These are phyloP conservation scores for Alternaria gansuensis DNA, from an alignment of 2,329 filamentous ascomycete genomes.

Conservation along the genomic window DNA sequence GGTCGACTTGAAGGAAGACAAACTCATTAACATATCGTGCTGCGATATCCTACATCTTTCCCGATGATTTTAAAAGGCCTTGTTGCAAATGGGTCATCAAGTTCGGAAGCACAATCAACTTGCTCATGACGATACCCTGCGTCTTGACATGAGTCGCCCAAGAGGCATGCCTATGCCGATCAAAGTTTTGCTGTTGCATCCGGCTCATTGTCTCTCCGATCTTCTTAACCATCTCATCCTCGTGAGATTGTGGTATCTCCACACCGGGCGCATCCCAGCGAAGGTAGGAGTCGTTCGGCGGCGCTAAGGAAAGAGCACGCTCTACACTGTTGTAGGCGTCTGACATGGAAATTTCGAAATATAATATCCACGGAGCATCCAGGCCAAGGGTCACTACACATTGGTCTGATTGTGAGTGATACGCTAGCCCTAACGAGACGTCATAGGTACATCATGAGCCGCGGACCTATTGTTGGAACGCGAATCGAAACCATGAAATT, in stretches of 20 bases:
- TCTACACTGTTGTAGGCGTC: constrained; percentile 22
- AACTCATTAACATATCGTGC: constrained; percentile 52
- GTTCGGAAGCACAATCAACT: constrained; percentile 19
- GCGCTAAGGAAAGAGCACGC: constrained; percentile 30
- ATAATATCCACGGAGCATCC: not conserved
- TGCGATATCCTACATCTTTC: constrained; percentile 46
- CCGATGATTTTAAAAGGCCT: constrained; percentile 49
- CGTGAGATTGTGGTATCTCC: constrained; percentile 42
- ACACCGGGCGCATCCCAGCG: constrained; percentile 48
- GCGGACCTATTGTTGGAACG: not conserved
- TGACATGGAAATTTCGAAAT: constrained; percentile 15
- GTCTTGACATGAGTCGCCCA: constrained; percentile 49
- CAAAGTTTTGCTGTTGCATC: constrained; percentile 55
- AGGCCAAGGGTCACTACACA: constrained; percentile 3
- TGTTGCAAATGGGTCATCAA: constrained; percentile 48
- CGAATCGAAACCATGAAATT: not conserved
- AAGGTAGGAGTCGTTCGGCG: constrained; percentile 35
- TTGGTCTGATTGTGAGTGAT: not conserved
- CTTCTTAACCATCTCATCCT: constrained; percentile 48
- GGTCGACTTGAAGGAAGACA: constrained; percentile 51
- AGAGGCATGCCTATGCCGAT: constrained; percentile 50
- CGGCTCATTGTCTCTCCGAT: constrained; percentile 51
- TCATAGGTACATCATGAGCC: constrained; percentile 24
- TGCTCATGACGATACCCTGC: constrained; percentile 38
- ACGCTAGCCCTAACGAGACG: constrained; percentile 14